Percentiles rank a stretch among this genome's conserved stretches.
Conservation (phyloP, 805 yeast species). For the Nakazawaea molendinolei region DNA sequence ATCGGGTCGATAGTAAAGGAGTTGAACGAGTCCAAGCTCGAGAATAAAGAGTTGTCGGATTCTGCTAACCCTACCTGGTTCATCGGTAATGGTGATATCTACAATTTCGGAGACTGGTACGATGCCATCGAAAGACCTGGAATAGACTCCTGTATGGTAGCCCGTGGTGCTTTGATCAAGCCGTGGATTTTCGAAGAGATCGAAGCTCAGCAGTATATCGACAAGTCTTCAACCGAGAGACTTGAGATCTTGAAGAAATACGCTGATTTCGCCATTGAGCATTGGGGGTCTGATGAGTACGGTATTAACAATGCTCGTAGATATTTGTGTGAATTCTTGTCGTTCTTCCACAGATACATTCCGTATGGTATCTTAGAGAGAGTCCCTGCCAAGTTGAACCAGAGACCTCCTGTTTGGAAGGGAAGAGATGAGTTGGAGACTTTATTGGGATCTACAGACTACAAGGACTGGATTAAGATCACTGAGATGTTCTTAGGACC, state of each 20-base stretch:
- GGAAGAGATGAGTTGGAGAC: slow-evolving; percentile 94
- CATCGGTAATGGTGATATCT: slow-evolving; percentile 93
- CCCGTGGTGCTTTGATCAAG: slow-evolving; percentile 94
- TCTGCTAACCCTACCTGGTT: slow-evolving; percentile 59
- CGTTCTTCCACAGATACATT: slow-evolving; percentile 89
- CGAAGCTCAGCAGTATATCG: slow-evolving; percentile 81
- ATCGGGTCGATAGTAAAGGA: slow-evolving; percentile 65
- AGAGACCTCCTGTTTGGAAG: slow-evolving; percentile 88
- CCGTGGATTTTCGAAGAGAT: slow-evolving; percentile 99
- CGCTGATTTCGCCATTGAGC: slow-evolving; percentile 79
- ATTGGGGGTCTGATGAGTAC: slow-evolving; percentile 97
- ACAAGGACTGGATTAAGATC: slow-evolving; percentile 91
- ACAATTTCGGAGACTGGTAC: slow-evolving; percentile 84
- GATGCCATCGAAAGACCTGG: slow-evolving; percentile 55
- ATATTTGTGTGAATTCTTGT: slow-evolving; percentile 87
- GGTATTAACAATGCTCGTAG: slow-evolving; percentile 87
- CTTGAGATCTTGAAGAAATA: slow-evolving; percentile 65
- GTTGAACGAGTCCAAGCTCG: slow-evolving; percentile 46
- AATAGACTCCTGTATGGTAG: slow-evolving; percentile 93
- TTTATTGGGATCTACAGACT: slow-evolving; percentile 75
- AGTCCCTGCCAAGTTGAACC: slow-evolving; percentile 82
- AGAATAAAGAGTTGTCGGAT: slow-evolving; percentile 53
- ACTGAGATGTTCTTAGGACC: slow-evolving; percentile 94
- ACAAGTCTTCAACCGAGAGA: slow-evolving; percentile 86
- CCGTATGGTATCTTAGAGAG: slow-evolving; percentile 91